These are phyloP conservation scores for Dactylellina cionopaga DNA, from an alignment of 2,329 filamentous ascomycete genomes.

Conservation along the genomic window DNA sequence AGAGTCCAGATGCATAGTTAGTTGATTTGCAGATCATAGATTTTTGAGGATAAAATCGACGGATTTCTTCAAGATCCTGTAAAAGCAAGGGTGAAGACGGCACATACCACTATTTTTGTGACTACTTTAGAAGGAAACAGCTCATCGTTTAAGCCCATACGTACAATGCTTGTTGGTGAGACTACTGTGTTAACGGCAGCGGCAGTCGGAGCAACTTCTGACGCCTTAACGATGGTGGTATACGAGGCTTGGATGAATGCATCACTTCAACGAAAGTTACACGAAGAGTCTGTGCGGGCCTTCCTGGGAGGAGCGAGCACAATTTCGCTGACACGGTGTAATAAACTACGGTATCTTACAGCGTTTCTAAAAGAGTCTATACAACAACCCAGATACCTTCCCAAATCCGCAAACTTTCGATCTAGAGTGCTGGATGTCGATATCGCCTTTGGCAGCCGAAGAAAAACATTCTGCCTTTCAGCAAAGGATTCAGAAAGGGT, in stretches of 20 bases:
- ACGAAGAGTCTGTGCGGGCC: conserved; percentile 13
- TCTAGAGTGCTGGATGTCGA: conserved; percentile 34
- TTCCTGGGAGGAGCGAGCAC: neutral
- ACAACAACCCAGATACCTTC: conserved; percentile 17
- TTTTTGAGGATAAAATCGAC: neutral
- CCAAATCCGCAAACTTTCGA: conserved; percentile 27
- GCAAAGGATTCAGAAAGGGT: conserved; percentile 23
- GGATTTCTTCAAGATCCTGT: neutral
- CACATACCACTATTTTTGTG: conserved; percentile 16
- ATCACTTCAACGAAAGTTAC: conserved; percentile 6
- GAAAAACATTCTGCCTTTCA: conserved; percentile 31
- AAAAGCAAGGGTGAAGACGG: conserved; percentile 2
- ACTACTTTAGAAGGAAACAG: conserved; percentile 6
- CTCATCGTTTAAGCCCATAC: neutral
- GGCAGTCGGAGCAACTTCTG: conserved; percentile 2
- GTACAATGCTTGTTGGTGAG: conserved; percentile 3
- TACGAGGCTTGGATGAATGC: conserved; percentile 6
- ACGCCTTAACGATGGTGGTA: neutral
- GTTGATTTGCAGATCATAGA: too few relatives aligned
- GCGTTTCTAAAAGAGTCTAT: conserved; percentile 9
- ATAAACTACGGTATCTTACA: conserved; percentile 20
- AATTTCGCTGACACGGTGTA: conserved; percentile 5
- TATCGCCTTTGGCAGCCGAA: neutral
- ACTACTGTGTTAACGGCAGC: conserved; percentile 1
- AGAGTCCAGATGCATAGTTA: too few relatives aligned